Evolutionary conservation across 2,329 filamentous ascomycete genomes (phyloP), one percentile per base, ranked within the genome.

Genomic region (Cordyceps farinosa): DNA sequence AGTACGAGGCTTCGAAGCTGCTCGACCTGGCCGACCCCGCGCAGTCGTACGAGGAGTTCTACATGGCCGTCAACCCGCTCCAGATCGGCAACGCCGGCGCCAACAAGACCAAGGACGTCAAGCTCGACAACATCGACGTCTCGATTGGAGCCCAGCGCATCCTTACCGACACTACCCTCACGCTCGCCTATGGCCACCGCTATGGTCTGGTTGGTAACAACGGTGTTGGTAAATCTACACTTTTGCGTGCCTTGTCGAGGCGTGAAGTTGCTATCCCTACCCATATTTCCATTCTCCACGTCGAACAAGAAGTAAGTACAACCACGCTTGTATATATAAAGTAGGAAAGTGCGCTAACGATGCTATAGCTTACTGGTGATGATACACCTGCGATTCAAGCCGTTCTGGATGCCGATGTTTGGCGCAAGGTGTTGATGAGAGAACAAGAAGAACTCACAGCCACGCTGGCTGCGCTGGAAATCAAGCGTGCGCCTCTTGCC

Each of bases 141-240:
- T 90, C 92, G 50, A 97, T 99, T 72, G 88, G 91, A 66, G 94
- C 94, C 63, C 84, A 87, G 72, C 88, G 95, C 65, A 99, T 99
- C 67, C 80, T 98, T 69, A 91, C 90, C 51, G 94, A 99, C 75
- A 97, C 94, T 54, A 91, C 87, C 60, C 80, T 99, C 64, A 97
- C 92, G 1, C 82, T 99, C 67, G 89, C 95, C 0, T 97, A 96
- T 75, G 92, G 94, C 60, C 89, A 93, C 73, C 88, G 95, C 68
- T 99, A 99, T 77, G 95, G 95, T 87, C 82, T 99, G 67, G 95
- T 99, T 69, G 95, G 95, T 84, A 91, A 98, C 83, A 99, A 99
- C 85, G 95, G 95, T 92, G 94, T 99, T 67, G 95, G 91, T 84
- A 94, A 95, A 84, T 92, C 92, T 74, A 99, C 95, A n/a, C 81